Evolutionary conservation across 2,329 filamentous ascomycete species (phyloP), one percentile per base, ranked within the genome.

Genomic region (Aspergillus brasiliensis): DNA sequence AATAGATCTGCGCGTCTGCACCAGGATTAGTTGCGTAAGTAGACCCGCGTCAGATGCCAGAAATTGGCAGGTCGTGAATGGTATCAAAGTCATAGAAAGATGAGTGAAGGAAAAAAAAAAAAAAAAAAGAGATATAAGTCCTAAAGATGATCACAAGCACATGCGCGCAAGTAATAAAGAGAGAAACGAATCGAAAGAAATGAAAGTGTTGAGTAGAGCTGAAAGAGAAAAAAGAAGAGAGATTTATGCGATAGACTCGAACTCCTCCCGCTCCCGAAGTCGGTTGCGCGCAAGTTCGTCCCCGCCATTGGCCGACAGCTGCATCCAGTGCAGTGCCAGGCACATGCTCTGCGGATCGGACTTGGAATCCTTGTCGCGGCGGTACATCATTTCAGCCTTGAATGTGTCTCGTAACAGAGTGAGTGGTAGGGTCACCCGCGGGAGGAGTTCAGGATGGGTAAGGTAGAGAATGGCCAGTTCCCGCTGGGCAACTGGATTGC

Each of bases 251-350:
- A 86, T 81, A 55, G 80, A 83, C 70, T 87, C 84, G 73, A 87
- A 83, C 71, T 88, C 85, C 68, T 85, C 83, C 49, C 84, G 77
- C 78, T 96, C 91, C 64, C 88, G 84, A 75, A 97, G 79, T 77
- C 94, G 93, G 73, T 89, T 90, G 72, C 87, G 88, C 19, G 94
- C 94, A 67, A 96, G 81, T 71, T 90, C 86, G 73, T 98, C 94
- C 1, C 92, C 92, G n/a, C 92, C 92, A 57, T 85, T 84, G 68
- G 91, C 90, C 38, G 91, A 92, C 65, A 91, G 83, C 78, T 94
- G 91, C 92, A 98, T 97, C 93, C 94, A 98, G 80, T 98, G 94
- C 77, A 96, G 88, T 8, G 94, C 94, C 59, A 97, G 86, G 70
- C 93, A 97, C 91, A 98, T 95, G 44, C 92, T 87, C 56, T 89